These are phyloP conservation scores for Aphanocladium album DNA, from an alignment of 2,329 filamentous ascomycete species.

Conservation along the genomic window DNA sequence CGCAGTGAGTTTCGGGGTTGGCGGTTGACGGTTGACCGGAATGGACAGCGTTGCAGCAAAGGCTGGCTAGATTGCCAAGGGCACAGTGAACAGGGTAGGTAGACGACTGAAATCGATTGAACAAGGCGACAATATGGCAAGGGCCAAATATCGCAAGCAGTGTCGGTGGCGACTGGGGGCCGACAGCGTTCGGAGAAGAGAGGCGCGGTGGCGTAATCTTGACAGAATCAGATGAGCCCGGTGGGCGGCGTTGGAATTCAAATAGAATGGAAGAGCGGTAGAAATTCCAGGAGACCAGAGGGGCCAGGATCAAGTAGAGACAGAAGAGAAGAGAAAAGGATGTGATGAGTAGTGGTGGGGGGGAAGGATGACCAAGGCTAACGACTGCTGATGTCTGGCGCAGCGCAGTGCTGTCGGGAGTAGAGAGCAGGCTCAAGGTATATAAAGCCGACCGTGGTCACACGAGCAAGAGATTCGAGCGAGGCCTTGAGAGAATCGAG, in stretches of 20 bases:
- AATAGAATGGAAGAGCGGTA: neutral
- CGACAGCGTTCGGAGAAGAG: neutral
- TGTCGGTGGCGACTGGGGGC: neutral
- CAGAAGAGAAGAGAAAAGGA: neutral
- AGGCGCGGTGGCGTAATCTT: neutral
- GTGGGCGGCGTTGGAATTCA: neutral
- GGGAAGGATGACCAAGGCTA: neutral
- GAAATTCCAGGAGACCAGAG: neutral
- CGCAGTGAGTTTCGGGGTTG: neutral
- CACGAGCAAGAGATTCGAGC: neutral
- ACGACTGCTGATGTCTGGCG: neutral
- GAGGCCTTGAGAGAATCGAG: too few species aligned
- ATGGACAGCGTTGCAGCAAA: neutral
- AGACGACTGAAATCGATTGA: neutral
- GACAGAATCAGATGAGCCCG: neutral
- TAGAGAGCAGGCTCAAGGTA: neutral
- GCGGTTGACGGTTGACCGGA: neutral
- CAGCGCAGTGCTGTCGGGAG: neutral
- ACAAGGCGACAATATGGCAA: neutral
- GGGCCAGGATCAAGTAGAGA: neutral
- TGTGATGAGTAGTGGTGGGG: neutral
- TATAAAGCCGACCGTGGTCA: neutral
- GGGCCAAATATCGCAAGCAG: neutral
- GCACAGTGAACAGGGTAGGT: neutral
- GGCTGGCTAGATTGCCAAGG: neutral